Evolutionary conservation across 2,329 filamentous ascomycete species (phyloP), one percentile per base, ranked within the genome.

Genomic region (Scedosporium boydii): DNA sequence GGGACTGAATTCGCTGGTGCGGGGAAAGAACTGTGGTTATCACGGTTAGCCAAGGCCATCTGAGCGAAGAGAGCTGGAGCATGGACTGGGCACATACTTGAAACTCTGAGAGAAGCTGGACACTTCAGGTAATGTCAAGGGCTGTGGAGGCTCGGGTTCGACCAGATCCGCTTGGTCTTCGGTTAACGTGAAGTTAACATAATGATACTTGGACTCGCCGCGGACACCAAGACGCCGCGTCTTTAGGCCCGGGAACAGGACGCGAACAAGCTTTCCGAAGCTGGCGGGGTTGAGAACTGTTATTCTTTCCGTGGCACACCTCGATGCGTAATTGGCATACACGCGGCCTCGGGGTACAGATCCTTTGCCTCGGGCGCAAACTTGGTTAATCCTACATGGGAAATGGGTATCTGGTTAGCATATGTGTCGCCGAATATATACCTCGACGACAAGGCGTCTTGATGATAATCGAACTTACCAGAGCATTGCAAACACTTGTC

Each of bases 151-250:
- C 48, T 77, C 75, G 14, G 79, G 75, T 29, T 82, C 77, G 51
- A 73, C 73, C 3, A 77, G 65, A 14, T 83, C 81, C 3, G 78
- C 73, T 61, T 82, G 77, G 63, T 87, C 85, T 59, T 87, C 85
- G 51, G 78, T 75, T 59, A 88, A 74, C 12, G 78, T 78, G 68
- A 88, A 88, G 70, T 87, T 87, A 57, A 88, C 85, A 70, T 99
- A 99, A 75, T 99, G 95, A 73, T 99, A 99, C 73, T 99, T 99
- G 14, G 95, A 99, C 77, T 98, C 93, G 66, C 95, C 95, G 61
- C 95, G 87, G 57, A 98, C 93, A 65, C 95, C 95, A 12, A 99
- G 81, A 66, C 95, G 85, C 64, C 95, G 84, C 38, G 95, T 99
- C 75, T 96, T 93, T 23, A 99, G 87, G 51, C 93, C 93, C 0